A percentile compares a stretch with the other conserved stretches of the same genome.
These are phyloP conservation scores for Westerdykella aurantiaca DNA, from an alignment of 2,329 filamentous ascomycete genomes.

Conservation along the genomic window DNA sequence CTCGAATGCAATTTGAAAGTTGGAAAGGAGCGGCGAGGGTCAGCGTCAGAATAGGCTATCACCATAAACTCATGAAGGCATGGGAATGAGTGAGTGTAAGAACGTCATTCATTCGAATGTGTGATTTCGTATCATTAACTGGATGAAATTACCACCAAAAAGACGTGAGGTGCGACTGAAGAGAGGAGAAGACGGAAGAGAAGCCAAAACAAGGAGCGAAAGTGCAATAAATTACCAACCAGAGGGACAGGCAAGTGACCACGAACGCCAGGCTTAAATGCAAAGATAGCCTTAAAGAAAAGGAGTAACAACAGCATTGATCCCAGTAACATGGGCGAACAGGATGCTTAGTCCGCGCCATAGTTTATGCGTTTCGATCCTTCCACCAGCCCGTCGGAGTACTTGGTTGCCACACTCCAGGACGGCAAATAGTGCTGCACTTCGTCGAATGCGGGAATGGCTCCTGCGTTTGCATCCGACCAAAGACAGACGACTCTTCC, in stretches of 20 bases:
- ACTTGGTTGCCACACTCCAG: conserved; percentile 75
- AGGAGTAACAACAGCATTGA: conserved; percentile 24
- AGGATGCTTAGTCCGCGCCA: conserved; percentile 8
- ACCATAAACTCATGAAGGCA: no score
- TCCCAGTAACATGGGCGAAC: conserved; percentile 16
- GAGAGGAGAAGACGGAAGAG: conserved; percentile 3
- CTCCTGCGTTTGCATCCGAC: conserved; percentile 74
- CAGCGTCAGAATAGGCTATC: no score
- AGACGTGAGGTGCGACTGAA: conserved; percentile 6
- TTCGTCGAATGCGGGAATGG: conserved; percentile 81
- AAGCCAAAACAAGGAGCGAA: neutral
- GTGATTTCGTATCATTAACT: no score
- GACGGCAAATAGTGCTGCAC: conserved; percentile 66
- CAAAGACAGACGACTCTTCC: conserved; percentile 74
- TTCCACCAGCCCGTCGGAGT: conserved; percentile 72
- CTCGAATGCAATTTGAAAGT: no score
- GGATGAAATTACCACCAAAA: conserved; percentile 2
- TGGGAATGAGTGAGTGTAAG: no score
- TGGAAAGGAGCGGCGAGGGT: no score
- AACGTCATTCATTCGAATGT: no score
- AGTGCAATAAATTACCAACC: conserved; percentile 1
- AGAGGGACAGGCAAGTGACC: conserved; percentile 11
- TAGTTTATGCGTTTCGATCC: conserved; percentile 61
- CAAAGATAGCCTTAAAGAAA: conserved; percentile 30
- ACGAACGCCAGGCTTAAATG: conserved; percentile 29